Evolutionary conservation across 164 flowering plant species (phyloP).

Genomic region (Aristolochia californica): DNA sequence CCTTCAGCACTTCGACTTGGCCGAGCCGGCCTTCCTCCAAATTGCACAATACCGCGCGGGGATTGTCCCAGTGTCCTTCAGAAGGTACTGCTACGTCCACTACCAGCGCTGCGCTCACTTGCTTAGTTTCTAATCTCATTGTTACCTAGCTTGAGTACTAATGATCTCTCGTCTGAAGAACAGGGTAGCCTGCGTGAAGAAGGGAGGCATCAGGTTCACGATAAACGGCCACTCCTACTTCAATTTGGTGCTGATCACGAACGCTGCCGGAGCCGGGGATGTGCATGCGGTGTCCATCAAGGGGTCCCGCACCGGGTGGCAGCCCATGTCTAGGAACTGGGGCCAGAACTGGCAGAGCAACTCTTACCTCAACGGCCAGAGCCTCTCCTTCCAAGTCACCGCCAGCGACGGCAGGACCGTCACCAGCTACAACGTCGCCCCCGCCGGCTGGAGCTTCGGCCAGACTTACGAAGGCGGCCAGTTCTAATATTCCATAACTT

Average conservation of each 20-base stretch:
- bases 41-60: constrained; percentile 37
- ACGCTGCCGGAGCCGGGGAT: constrained; percentile 42
- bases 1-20: constrained; percentile 36
- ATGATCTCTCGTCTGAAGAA: too few species aligned
- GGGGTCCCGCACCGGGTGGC: constrained; percentile 33
- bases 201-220: constrained; percentile 43
- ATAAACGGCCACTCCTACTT: constrained; percentile 41
- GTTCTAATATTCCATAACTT: too few species aligned
- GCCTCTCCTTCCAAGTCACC: constrained; percentile 40
- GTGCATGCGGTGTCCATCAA: constrained; percentile 30
- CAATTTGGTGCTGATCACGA: constrained; percentile 37
- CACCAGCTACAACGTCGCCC: constrained; percentile 24
- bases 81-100: too few species aligned
- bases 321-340: constrained; percentile 46
- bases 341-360: constrained; percentile 47
- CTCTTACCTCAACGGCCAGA: constrained; percentile 31
- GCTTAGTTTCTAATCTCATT: too few species aligned
- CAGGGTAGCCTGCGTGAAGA: constrained; percentile 41
- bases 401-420: constrained; percentile 36
- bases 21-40: constrained; percentile 36
- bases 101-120: too few species aligned
- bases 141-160: too few species aligned
- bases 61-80: constrained; percentile 32
- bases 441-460: constrained; percentile 37
- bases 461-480: constrained; percentile 36